Evolutionary conservation across 768 basidiomycete species (phyloP).

Genomic region (Kondoa subrosea): DNA sequence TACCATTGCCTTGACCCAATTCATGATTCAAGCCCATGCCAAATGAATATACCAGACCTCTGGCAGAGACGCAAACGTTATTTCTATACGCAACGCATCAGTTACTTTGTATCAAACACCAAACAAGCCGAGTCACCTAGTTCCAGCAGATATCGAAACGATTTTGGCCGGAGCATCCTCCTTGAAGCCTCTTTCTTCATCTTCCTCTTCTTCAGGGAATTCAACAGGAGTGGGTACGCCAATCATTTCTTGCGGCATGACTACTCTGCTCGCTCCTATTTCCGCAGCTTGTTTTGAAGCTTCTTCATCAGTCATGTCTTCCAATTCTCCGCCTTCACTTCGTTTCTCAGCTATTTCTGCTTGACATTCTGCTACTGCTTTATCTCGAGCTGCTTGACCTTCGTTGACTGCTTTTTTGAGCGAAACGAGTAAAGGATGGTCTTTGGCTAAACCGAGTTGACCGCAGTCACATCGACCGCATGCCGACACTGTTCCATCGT

Average conservation of each 20-base stretch:
- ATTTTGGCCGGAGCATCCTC: slow-evolving; percentile 31
- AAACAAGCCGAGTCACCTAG: slow-evolving; percentile 19
- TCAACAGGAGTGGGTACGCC: slow-evolving; percentile 30
- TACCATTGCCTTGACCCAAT: slow-evolving; percentile 34
- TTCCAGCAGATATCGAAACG: slow-evolving; percentile 33
- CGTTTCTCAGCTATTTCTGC: slow-evolving; percentile 14
- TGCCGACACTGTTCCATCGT: slow-evolving; percentile 64
- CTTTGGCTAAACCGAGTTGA: slow-evolving; percentile 50
- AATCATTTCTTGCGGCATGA: slow-evolving; percentile 31
- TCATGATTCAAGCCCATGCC: slow-evolving; percentile 33
- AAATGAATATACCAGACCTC: slow-evolving; percentile 36
- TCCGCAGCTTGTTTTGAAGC: slow-evolving; percentile 26
- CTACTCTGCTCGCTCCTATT: slow-evolving; percentile 24
- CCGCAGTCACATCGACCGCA: slow-evolving; percentile 70
- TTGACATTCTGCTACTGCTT: slow-evolving; percentile 12
- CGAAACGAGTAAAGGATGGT: slow-evolving; percentile 32
- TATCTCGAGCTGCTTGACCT: slow-evolving; percentile 13
- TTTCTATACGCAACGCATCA: slow-evolving; percentile 19
- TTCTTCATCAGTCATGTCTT: slow-evolving; percentile 16
- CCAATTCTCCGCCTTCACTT: slow-evolving; percentile 20
- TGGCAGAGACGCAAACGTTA: slow-evolving; percentile 34
- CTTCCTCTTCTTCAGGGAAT: slow-evolving; percentile 35
- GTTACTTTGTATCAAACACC: background rate
- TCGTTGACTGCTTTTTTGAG: slow-evolving; percentile 7
- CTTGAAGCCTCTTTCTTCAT: slow-evolving; percentile 30